phyloP scores from a whole-genome alignment of 2,329 filamentous ascomycete species.

The Diaporthe caulivora region DNA sequence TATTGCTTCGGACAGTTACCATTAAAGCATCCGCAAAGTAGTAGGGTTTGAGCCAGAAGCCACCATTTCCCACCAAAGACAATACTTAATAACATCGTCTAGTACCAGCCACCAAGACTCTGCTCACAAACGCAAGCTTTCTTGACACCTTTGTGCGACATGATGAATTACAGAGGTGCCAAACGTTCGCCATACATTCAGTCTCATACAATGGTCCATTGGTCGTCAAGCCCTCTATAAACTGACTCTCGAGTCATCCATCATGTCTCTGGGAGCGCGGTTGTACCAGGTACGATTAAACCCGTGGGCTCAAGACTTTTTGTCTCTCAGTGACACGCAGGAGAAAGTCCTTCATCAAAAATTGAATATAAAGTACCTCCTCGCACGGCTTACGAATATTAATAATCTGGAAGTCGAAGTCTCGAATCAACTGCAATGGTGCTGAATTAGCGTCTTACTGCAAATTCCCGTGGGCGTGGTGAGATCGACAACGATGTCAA shows the following conservation, averaged over 20 bases:
- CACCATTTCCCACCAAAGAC: too few species aligned
- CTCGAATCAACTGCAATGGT: constrained; percentile 54
- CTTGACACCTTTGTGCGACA: too few species aligned
- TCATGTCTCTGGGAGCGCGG: background rate
- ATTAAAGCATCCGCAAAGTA: too few species aligned
- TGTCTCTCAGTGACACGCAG: background rate
- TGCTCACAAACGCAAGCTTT: background rate
- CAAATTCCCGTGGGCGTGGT: background rate
- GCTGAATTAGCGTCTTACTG: constrained; percentile 65
- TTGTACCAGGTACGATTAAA: background rate
- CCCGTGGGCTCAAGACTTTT: background rate
- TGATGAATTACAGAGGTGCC: too few species aligned
- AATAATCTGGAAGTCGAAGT: constrained; percentile 20
- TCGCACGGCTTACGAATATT: constrained; percentile 57
- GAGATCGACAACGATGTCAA: background rate
- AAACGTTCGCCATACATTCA: too few species aligned
- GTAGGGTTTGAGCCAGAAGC: too few species aligned
- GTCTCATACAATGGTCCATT: too few species aligned
- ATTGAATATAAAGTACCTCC: background rate
- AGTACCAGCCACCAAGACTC: background rate
- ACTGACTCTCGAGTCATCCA: background rate
- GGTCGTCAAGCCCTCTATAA: background rate
- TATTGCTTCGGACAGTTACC: too few species aligned
- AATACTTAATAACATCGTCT: too few species aligned
- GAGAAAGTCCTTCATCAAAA: background rate